phyloP scores from a whole-genome alignment of 352 stramenopile genomes.

The Aphanomyces astaci region DNA sequence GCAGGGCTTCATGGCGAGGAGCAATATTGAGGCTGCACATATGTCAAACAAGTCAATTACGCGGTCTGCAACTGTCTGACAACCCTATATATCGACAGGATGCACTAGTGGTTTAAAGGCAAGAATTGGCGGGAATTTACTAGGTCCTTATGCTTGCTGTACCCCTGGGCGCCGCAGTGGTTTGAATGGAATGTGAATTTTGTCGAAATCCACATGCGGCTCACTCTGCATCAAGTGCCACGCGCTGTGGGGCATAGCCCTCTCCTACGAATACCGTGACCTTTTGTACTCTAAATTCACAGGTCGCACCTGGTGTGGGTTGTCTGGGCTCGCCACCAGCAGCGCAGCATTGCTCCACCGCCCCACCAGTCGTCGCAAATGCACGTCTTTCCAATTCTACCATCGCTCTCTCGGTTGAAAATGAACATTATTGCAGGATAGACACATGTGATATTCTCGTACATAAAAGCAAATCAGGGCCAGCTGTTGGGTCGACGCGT shows the following conservation, averaged over 20 bases:
- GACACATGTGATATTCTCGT: not conserved
- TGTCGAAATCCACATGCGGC: not conserved
- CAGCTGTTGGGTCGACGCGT: not conserved
- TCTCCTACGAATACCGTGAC: not conserved
- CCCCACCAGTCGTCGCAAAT: constrained; percentile 4
- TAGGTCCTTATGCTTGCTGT: not conserved
- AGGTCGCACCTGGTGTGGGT: not conserved
- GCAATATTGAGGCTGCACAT: too few relatives aligned
- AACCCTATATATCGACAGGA: too few relatives aligned
- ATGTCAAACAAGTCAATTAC: too few relatives aligned
- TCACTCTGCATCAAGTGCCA: constrained; percentile 4
- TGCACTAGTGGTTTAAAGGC: too few relatives aligned
- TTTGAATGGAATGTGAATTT: not conserved
- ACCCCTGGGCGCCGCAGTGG: not conserved
- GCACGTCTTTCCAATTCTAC: constrained; percentile 3
- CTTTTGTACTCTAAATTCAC: not conserved
- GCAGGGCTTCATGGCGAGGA: too few relatives aligned
- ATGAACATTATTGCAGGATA: too few relatives aligned
- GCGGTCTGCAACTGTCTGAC: too few relatives aligned
- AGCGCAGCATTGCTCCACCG: not conserved
- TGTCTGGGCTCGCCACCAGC: not conserved
- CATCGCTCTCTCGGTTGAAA: too few relatives aligned
- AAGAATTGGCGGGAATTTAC: too few relatives aligned
- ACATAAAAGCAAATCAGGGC: constrained; percentile 8
- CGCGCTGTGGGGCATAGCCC: not conserved